These are phyloP conservation scores for Crucibulum laeve DNA, from an alignment of 768 basidiomycete species.

Conservation along the genomic window DNA sequence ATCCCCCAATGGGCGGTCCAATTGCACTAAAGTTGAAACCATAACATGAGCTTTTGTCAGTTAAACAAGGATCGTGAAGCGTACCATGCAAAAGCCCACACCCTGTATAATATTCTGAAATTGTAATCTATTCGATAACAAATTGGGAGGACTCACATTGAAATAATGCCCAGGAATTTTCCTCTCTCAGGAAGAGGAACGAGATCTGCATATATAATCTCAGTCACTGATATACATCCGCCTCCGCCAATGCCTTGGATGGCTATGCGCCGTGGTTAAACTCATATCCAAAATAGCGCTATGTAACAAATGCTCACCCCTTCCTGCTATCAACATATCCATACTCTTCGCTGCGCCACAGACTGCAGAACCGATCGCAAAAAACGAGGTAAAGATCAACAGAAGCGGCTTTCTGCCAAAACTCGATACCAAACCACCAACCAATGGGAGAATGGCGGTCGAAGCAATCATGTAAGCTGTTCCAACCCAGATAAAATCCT, in stretches of 20 bases:
- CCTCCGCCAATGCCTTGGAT: background rate
- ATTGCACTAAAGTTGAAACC: background rate
- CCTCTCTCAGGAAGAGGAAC: background rate
- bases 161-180: background rate
- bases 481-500: conserved; percentile 41
- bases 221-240: background rate
- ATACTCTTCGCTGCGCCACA: conserved; percentile 37
- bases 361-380: conserved; percentile 38
- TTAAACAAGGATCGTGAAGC: background rate
- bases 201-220: background rate
- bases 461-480: conserved; percentile 36
- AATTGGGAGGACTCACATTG: background rate
- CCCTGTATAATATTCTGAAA: background rate
- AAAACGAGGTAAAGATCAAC: conserved; percentile 24
- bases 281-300: background rate
- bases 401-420: conserved; percentile 34
- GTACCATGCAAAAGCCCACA: background rate
- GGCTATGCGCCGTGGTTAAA: background rate
- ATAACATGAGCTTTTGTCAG: background rate
- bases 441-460: conserved; percentile 35
- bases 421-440: conserved; percentile 30
- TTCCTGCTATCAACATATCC: conserved; percentile 35
- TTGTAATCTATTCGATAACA: background rate
- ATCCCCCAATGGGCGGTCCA: background rate
- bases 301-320: conserved; percentile 19